Percentiles rank a stretch among this genome's conserved stretches.
These are phyloP conservation scores for Carex scoparia DNA, from an alignment of 176 grass and related monocot species.

Conservation along the genomic window DNA sequence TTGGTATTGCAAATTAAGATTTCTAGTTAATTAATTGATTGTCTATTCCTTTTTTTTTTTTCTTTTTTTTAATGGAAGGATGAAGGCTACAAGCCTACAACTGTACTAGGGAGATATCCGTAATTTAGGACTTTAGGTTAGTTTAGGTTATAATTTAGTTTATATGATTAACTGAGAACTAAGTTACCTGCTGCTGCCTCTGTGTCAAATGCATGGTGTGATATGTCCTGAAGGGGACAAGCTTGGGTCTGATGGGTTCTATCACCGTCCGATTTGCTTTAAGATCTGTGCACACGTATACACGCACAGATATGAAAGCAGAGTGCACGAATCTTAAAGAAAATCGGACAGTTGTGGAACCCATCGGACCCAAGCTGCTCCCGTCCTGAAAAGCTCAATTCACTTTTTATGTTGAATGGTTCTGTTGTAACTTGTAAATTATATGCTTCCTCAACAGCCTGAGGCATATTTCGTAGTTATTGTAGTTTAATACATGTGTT, in stretches of 20 bases:
- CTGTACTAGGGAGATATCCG: neutral
- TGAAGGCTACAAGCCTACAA: neutral
- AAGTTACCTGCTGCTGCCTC: neutral
- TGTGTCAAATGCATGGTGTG: neutral
- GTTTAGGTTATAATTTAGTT: neutral
- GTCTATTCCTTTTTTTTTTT: neutral
- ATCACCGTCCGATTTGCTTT: too few relatives aligned
- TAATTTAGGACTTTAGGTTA: neutral
- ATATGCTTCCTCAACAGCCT: neutral
- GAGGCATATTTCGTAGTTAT: neutral
- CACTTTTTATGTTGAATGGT: neutral
- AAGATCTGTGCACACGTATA: too few relatives aligned
- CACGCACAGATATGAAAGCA: too few relatives aligned
- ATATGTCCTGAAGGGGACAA: neutral
- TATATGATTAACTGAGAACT: neutral
- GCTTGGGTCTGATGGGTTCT: too few relatives aligned
- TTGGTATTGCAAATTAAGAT: neutral
- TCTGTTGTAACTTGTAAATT: neutral
- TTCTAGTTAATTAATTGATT: neutral
- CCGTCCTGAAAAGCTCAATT: neutral
- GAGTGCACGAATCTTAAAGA: too few relatives aligned
- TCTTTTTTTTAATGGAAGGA: too few relatives aligned
- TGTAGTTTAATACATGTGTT: neutral
- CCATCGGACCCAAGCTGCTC: too few relatives aligned
- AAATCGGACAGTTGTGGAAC: too few relatives aligned